Conservation (phyloP, 1,139 yeast genomes). For the Blastobotrys capitulatus region DNA sequence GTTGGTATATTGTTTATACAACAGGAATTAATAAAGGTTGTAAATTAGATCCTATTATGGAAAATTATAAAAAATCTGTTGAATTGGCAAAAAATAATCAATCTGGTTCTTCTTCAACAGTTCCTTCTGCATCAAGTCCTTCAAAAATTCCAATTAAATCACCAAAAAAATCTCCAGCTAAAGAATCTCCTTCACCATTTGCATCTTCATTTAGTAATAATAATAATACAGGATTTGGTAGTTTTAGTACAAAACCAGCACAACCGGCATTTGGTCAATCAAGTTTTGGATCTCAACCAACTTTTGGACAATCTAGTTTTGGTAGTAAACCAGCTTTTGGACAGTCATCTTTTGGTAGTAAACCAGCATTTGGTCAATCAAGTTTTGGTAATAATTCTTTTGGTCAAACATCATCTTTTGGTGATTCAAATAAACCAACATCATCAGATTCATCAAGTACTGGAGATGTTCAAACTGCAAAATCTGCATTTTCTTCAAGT, state of each 20-base stretch:
- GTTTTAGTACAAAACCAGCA: too few species aligned
- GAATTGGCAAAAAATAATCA: not conserved
- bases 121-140: too few species aligned
- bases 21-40: not conserved
- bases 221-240: conserved; percentile 11
- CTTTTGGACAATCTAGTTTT: conserved; percentile 12
- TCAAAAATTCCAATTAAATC: not conserved
- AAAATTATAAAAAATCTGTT: conserved; percentile 2
- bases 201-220: conserved; percentile 1
- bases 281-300: conserved; percentile 2
- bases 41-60: conserved; percentile 1
- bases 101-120: not conserved
- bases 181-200: conserved; percentile 7
- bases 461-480: not conserved
- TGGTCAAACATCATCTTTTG: not conserved
- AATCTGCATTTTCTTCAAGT: not conserved
- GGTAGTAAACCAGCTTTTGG: conserved; percentile 8
- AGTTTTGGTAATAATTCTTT: not conserved
- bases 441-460: not conserved
- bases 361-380: conserved; percentile 3
- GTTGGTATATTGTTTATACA: conserved; percentile 54
- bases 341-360: conserved; percentile 2
- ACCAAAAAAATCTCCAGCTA: too few species aligned
- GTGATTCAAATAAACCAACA: not conserved
- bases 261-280: conserved; percentile 13